Conservation (phyloP, 2,329 filamentous ascomycete species). For the Diaporthe citrichinensis region DNA sequence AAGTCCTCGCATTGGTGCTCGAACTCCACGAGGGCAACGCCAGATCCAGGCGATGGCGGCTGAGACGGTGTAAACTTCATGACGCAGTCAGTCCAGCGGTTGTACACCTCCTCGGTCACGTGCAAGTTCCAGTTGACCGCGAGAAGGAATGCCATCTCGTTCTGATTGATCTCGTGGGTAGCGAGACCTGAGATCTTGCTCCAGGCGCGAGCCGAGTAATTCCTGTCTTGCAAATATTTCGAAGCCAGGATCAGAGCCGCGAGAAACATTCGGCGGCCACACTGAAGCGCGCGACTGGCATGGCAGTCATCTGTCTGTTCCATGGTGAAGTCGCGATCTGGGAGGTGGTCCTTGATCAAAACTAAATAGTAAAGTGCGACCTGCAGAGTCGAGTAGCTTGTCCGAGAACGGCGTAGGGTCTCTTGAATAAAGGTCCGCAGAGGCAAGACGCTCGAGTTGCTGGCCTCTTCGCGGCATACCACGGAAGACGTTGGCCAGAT, state of each 20-base stretch:
- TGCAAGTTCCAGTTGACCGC: constrained; percentile 96
- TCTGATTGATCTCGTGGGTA: constrained; percentile 94
- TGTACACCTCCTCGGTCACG: constrained; percentile 89
- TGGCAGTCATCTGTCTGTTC: constrained; percentile 83
- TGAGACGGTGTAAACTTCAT: constrained; percentile 83
- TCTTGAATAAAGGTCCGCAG: constrained; percentile 98
- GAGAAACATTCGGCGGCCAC: constrained; percentile 97
- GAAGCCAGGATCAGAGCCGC: constrained; percentile 95
- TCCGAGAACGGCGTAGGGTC: constrained; percentile 92
- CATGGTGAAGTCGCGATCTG: constrained; percentile 86
- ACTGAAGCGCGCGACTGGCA: constrained; percentile 86
- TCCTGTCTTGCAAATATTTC: constrained; percentile 97
- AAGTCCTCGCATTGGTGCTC: constrained; percentile 68
- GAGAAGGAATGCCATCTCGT: constrained; percentile 91
- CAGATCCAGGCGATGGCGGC: constrained; percentile 66
- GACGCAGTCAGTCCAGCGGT: constrained; percentile 94
- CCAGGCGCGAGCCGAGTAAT: constrained; percentile 97
- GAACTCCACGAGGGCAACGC: constrained; percentile 54
- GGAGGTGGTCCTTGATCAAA: constrained; percentile 91
- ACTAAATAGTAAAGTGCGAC: constrained; percentile 97
- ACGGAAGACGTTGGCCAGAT: constrained; percentile 95
- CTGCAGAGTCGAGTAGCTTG: constrained; percentile 97
- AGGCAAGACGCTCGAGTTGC: constrained; percentile 84
- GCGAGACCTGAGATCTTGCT: constrained; percentile 99
- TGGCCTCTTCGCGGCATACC: constrained; percentile 80